Evolutionary conservation across 2,329 filamentous ascomycete genomes (phyloP).

Genomic region (Botryotinia globosa): DNA sequence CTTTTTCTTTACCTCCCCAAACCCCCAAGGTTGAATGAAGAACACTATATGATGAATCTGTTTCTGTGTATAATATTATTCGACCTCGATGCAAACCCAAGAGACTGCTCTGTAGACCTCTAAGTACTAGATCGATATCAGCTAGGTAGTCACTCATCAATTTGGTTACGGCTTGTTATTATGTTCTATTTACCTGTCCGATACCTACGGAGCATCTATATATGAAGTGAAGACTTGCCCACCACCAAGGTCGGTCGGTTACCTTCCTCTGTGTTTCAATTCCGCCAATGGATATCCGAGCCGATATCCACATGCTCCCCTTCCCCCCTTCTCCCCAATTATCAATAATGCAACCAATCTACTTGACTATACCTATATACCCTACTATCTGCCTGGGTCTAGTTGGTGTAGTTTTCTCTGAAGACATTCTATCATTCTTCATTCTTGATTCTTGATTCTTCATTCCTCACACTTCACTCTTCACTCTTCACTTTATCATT

Average conservation of each 20-base stretch:
- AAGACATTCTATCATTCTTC: neutral
- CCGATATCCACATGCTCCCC: neutral
- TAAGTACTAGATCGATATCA: neutral
- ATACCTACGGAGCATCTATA: neutral
- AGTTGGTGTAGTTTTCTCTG: neutral
- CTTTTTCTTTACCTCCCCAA: neutral
- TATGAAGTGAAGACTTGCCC: neutral
- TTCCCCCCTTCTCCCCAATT: neutral
- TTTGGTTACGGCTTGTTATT: neutral
- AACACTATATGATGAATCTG: neutral
- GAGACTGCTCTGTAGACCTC: neutral
- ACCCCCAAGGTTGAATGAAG: neutral
- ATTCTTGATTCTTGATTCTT: neutral
- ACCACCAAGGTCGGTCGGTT: neutral
- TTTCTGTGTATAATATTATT: neutral
- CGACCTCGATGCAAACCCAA: neutral
- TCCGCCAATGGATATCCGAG: neutral
- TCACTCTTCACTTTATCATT: neutral
- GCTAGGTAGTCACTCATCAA: neutral
- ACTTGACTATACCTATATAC: neutral
- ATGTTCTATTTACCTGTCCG: neutral
- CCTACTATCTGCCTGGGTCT: no score
- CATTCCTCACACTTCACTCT: neutral
- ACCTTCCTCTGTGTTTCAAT: neutral
- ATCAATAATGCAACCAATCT: neutral